A percentile compares a stretch with the other conserved stretches of the same genome.
Conservation (phyloP, 495 filamentous ascomycete species). For the Hamigera avellanea region DNA sequence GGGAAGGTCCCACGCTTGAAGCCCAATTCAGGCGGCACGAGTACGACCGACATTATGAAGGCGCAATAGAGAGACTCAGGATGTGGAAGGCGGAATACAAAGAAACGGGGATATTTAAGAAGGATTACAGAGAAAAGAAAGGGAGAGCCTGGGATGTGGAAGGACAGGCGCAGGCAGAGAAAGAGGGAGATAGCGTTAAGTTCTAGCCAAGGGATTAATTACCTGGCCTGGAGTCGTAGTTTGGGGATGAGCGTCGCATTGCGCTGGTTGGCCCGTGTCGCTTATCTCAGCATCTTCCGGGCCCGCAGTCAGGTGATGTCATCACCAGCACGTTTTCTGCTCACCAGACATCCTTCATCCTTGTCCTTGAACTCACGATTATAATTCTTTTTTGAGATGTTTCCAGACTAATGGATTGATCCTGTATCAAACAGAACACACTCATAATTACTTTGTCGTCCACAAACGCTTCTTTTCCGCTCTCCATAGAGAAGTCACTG, state of each 20-base stretch:
- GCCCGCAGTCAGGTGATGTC: constrained; percentile 18
- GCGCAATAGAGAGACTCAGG: not conserved
- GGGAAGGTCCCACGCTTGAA: constrained; percentile 66
- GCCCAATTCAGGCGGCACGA: constrained; percentile 81
- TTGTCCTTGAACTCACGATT: not conserved
- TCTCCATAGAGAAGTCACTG: no score
- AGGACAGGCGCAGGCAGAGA: not conserved
- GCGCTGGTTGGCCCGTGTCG: not conserved
- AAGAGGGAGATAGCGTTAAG: constrained; percentile 10
- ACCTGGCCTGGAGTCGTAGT: not conserved
- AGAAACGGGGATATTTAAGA: not conserved
- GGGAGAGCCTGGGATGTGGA: not conserved
- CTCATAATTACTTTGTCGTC: no score
- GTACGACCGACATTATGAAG: constrained; percentile 77
- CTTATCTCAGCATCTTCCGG: constrained; percentile 13
- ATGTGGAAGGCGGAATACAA: not conserved
- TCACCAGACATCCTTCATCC: not conserved
- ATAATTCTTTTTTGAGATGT: no score
- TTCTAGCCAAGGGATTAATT: not conserved
- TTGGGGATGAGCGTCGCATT: not conserved
- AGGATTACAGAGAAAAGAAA: constrained; percentile 7
- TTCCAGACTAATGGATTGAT: no score
- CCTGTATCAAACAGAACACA: no score
- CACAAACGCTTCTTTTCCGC: no score
- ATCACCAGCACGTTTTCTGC: constrained; percentile 4